phyloP scores from a whole-genome alignment of 2,329 filamentous ascomycete genomes.

The Microdochium paspali region DNA sequence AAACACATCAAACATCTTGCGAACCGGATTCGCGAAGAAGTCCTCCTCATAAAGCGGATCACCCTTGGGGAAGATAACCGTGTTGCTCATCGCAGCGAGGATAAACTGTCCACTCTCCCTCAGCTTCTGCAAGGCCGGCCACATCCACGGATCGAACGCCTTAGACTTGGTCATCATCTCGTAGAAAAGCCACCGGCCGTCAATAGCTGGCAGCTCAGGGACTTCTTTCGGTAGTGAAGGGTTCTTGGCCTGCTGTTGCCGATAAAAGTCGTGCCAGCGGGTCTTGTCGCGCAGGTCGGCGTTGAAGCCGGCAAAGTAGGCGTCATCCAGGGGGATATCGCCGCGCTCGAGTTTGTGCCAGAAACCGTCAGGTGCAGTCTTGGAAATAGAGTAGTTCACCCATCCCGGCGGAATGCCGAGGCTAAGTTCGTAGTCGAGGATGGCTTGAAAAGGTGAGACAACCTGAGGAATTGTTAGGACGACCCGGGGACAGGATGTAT shows the following conservation, averaged over 20 bases:
- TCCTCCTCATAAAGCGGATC: constrained; percentile 56
- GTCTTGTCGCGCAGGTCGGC: constrained; percentile 56
- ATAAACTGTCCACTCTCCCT: constrained; percentile 55
- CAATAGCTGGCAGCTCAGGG: constrained; percentile 61
- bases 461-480: too few species aligned
- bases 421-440: constrained; percentile 77
- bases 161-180: constrained; percentile 76
- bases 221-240: constrained; percentile 26
- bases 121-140: constrained; percentile 66
- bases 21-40: constrained; percentile 45
- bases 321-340: constrained; percentile 62
- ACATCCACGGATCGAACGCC: constrained; percentile 77
- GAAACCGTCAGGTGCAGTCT: constrained; percentile 64
- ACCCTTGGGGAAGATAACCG: constrained; percentile 70
- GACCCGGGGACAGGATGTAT: constrained; percentile 1
- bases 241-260: constrained; percentile 29
- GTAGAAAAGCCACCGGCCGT: constrained; percentile 76
- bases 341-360: constrained; percentile 89
- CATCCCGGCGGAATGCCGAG: constrained; percentile 76
- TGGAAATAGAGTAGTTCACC: constrained; percentile 84
- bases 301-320: constrained; percentile 71
- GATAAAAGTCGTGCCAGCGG: constrained; percentile 62
- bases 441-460: constrained; percentile 82
- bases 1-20: constrained; percentile 73
- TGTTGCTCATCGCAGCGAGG: constrained; percentile 81